phyloP scores from a whole-genome alignment of 805 yeast species.

The Ogataea zsoltii region DNA sequence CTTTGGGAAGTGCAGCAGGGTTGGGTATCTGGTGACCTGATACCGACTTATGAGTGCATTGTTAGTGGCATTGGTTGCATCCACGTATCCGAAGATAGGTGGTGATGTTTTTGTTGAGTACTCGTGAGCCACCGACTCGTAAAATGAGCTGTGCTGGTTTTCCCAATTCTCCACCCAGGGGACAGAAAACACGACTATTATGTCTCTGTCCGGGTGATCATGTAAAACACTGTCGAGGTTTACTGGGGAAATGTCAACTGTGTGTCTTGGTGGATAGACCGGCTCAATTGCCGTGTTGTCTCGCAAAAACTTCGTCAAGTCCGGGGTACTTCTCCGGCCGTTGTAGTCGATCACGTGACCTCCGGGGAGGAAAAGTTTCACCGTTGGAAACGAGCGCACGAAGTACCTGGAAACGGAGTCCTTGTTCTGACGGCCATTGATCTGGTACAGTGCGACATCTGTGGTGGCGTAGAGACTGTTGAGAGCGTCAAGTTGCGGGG shows the following conservation, averaged over 20 bases:
- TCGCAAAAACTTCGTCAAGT: constrained; percentile 33
- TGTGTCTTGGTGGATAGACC: constrained; percentile 28
- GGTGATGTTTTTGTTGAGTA: constrained; percentile 23
- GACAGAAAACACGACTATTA: constrained; percentile 36
- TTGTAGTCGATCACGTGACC: constrained; percentile 40
- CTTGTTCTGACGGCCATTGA: constrained; percentile 36
- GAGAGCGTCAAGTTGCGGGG: constrained; percentile 47
- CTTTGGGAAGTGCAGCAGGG: constrained; percentile 28
- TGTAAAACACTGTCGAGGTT: constrained; percentile 20
- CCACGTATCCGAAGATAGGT: constrained; percentile 34
- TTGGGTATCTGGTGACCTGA: constrained; percentile 34
- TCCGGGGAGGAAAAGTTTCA: constrained; percentile 44
- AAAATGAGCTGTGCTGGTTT: constrained; percentile 32
- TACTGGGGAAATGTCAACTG: constrained; percentile 14
- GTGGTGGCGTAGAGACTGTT: constrained; percentile 43
- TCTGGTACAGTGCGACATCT: constrained; percentile 36
- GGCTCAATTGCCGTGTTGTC: constrained; percentile 38
- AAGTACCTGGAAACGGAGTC: constrained; percentile 40
- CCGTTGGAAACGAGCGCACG: constrained; percentile 48
- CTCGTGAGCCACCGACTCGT: constrained; percentile 32
- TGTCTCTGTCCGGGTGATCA: constrained; percentile 17
- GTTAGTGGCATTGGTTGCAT: constrained; percentile 31
- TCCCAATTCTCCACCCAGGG: constrained; percentile 40
- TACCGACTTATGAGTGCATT: constrained; percentile 30
- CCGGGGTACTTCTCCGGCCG: constrained; percentile 35